Evolutionary conservation across 345 rosid species (phyloP).

Genomic region (Hirschfeldia incana): DNA sequence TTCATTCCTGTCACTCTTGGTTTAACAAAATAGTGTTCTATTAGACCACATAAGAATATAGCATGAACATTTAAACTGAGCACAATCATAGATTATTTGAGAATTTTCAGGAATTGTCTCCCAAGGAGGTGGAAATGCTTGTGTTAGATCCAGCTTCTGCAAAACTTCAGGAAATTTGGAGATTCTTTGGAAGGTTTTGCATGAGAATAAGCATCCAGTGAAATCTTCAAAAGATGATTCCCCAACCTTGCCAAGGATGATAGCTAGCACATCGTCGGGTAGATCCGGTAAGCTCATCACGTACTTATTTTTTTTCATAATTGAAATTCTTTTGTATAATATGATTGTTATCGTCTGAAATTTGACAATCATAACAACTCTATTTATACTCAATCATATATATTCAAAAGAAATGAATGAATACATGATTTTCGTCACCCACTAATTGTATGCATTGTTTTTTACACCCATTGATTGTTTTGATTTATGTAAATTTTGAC

Average conservation of each 20-base stretch:
- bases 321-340: too few relatives aligned
- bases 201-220: background rate
- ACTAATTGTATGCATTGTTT: background rate
- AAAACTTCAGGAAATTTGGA: too few relatives aligned
- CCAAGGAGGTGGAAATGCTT: background rate
- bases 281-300: background rate
- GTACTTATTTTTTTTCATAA: background rate
- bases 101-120: background rate
- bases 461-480: background rate
- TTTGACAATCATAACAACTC: too few relatives aligned
- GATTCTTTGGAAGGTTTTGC: background rate
- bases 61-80: background rate
- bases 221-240: background rate
- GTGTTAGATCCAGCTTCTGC: background rate
- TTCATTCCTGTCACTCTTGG: background rate
- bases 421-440: background rate
- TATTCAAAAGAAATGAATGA: background rate
- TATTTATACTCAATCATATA: too few relatives aligned
- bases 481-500: background rate
- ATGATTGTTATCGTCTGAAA: too few relatives aligned
- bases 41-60: background rate
- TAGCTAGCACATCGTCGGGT: background rate
- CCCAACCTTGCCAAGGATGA: background rate
- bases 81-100: background rate
- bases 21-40: background rate